phyloP scores from a whole-genome alignment of 331 rosid genomes.

The Stylosanthes scabra region DNA sequence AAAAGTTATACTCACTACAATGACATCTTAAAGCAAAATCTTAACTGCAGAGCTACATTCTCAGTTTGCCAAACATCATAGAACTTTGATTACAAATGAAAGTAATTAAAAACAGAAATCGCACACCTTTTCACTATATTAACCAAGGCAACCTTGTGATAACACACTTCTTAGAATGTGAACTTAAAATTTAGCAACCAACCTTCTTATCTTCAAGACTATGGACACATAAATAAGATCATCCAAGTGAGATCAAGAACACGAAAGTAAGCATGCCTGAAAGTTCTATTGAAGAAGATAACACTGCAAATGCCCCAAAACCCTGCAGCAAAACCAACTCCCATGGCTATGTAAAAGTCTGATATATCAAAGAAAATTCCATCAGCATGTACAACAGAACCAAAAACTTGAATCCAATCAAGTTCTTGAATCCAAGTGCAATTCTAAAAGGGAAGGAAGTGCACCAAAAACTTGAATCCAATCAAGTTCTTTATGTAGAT shows the following conservation, averaged over 20 bases:
- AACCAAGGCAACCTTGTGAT: not conserved
- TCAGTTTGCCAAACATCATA: not conserved
- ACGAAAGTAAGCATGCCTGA: constrained; percentile 41
- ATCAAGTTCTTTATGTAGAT: constrained; percentile 21
- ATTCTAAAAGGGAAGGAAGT: constrained; percentile 38
- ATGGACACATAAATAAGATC: constrained; percentile 12
- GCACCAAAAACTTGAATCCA: constrained; percentile 32
- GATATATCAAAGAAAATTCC: constrained; percentile 19
- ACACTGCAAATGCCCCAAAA: constrained; percentile 42
- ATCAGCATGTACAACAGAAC: not conserved
- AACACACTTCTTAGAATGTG: not conserved
- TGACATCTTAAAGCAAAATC: not conserved
- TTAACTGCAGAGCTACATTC: not conserved
- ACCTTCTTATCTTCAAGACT: constrained; percentile 27
- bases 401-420: constrained; percentile 11
- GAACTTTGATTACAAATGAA: not conserved
- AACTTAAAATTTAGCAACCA: not conserved
- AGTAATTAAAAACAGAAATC: not conserved
- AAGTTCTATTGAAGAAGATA: constrained; percentile 42
- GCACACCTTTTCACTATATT: not conserved
- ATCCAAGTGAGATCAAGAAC: constrained; percentile 26
- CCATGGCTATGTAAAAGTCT: constrained; percentile 32
- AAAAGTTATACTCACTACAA: too few relatives aligned
- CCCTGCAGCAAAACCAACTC: constrained; percentile 44
- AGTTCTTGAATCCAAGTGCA: constrained; percentile 28